These are phyloP conservation scores for Cadophora sp. DNA, from an alignment of 2,329 filamentous ascomycete genomes.

Conservation along the genomic window DNA sequence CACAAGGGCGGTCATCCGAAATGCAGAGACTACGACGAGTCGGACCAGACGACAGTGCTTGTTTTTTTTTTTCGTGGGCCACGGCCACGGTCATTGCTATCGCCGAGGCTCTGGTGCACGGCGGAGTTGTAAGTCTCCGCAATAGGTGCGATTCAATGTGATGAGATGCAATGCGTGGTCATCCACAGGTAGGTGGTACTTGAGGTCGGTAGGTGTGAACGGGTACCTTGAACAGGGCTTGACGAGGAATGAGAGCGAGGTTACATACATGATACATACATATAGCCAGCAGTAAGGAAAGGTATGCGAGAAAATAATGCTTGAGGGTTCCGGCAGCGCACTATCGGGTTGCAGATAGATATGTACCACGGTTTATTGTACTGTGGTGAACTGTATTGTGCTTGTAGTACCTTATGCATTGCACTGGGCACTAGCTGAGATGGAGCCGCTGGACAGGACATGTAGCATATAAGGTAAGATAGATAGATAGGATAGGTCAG, in stretches of 20 bases:
- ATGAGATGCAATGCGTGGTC: neutral
- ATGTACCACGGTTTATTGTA: too few relatives aligned
- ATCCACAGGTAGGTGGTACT: neutral
- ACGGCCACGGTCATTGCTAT: neutral
- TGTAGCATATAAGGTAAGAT: neutral
- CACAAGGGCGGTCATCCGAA: neutral
- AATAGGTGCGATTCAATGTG: neutral
- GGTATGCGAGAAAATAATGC: neutral
- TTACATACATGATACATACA: neutral
- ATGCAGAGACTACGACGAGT: slow-evolving; percentile 14
- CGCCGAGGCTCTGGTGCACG: neutral
- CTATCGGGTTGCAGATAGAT: neutral
- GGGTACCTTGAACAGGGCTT: slow-evolving; percentile 12
- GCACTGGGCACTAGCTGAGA: slow-evolving; percentile 2
- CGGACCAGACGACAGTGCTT: slow-evolving; percentile 14
- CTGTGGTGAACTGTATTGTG: too few relatives aligned
- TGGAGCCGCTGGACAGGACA: neutral
- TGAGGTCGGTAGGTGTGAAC: neutral
- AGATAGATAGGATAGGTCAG: neutral
- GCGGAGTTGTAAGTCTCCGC: slow-evolving; percentile 3
- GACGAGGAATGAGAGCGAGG: neutral
- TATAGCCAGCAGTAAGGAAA: neutral
- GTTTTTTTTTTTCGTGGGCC: neutral
- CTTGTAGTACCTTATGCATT: neutral
- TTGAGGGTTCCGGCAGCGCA: slow-evolving; percentile 5